Base-by-base conservation (phyloP, 1,284 basidiomycete genomes). In the Ustilago crameri region DNA sequence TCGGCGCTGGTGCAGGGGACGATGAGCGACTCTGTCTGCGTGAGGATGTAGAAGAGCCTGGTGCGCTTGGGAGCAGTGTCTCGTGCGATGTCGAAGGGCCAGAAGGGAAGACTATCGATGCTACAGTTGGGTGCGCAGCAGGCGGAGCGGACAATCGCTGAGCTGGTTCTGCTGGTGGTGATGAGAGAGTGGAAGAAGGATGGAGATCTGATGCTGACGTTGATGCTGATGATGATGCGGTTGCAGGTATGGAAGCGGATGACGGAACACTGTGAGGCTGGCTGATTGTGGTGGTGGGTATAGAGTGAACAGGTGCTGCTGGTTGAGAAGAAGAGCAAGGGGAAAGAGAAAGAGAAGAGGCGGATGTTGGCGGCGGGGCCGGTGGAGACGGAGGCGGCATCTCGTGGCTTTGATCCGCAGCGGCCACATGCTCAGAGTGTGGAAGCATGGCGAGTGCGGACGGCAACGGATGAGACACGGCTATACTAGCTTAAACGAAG, bases 1-100 rank as follows among this genome's bases (percentile, higher is more conserved):
- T 59, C 17, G 64, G 69, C 9, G 63, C 52, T n/a, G 63, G 63
- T 30, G 59, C 56, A 9, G 63, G 63, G n/a, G 69, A 67, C 10
- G 68, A 62, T 14, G 57, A 53, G 23, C 62, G 68, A 22, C 68
- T 71, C 18, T 57, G 54, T 27, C 55, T 40, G 30, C 44, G 23
- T 3, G 59, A 56, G 9, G 69, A 58, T 17, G 63, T 27, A 2
- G 59, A 30, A 8, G 57, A 67, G 12, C 42, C 24, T n/a, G 64
- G 47, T 10, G 20, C 9, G n/a, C 32, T 59, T 27, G 24, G 45
- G 17, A 45, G 40, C 4, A 32, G 27, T 23, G 55, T 26, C 2
- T 46, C 44, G 14, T 27, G 9, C 9, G 42, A 43, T 3, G 59
- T 37, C 9, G 44, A 35, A 10, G 58, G 35, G 18, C 35, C 37